Evolutionary conservation across 768 basidiomycete species (phyloP), one percentile per base, ranked within the genome.

Genomic region (Heimioporus sp.): DNA sequence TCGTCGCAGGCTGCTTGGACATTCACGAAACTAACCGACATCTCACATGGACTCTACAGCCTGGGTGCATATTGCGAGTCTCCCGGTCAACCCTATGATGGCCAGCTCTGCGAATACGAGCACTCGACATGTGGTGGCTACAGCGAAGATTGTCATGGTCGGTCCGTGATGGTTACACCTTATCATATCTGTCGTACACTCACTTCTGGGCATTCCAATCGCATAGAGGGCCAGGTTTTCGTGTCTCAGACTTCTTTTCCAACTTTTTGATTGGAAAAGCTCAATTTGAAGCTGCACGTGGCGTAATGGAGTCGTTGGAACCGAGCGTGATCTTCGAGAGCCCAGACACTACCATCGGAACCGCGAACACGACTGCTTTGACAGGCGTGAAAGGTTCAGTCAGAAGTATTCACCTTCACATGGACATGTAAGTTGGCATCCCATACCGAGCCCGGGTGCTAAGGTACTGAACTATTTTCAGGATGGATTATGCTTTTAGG

Each of bases 31-130:
- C 28, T 19, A 15, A 37, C 44, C 16, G 15, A 41, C 19, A 20
- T n/a, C 51, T 51, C 12, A 46, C 39, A 28, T n/a, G 32, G 34
- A 49, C 42, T 17, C 53, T 39, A 41, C 31, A 87, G 67, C 65
- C 79, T 72, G 11, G 87, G 87, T 5, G 84, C 89, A 3, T 86
- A 83, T 68, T 92, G 90, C 62, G 84, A 91, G 63, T 84, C 82
- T 49, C 88, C 87, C 7, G 90, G 88, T 12, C 52, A 90, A 63
- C 61, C 75, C 0, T 85, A 76, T 67, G 78, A 90, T 56, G 88
- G 90, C 10, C 74, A 79, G 60, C 67, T 76, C 9, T 91, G 90
- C 63, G 82, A 87, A n/a, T 73, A 80, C 41, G 76, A 85, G 21
- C 80, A 82, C 52, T 88, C 88, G 0, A 90, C 88, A 16, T 91